phyloP scores from a whole-genome alignment of 495 filamentous ascomycete genomes.

The Podospora anserina region DNA sequence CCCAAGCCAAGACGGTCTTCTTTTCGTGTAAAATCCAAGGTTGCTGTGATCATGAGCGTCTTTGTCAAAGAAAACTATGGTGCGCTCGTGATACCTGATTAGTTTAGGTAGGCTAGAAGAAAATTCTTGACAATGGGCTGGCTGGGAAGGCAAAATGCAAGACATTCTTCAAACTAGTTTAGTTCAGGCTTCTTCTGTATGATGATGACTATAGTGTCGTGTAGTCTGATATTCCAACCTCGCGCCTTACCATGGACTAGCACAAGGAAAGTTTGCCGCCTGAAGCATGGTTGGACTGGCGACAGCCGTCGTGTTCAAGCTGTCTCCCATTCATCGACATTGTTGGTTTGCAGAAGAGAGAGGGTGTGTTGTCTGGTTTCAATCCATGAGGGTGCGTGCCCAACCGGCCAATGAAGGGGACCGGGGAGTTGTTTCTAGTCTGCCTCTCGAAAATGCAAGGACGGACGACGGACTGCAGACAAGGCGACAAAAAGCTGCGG shows the following conservation, averaged over 20 bases:
- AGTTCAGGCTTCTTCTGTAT: neutral
- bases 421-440: neutral
- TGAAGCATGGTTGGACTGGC: neutral
- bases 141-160: neutral
- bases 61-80: neutral
- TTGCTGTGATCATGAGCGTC: neutral
- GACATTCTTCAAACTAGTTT: neutral
- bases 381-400: neutral
- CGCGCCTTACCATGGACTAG: neutral
- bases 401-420: neutral
- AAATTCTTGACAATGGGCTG: neutral
- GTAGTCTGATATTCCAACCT: neutral
- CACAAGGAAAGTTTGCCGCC: neutral
- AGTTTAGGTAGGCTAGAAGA: neutral
- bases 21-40: neutral
- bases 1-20: neutral
- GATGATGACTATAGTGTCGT: neutral
- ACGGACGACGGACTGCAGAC: neutral
- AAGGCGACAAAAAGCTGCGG: neutral
- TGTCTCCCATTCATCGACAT: neutral
- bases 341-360: neutral
- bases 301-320: neutral
- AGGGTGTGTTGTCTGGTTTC: neutral
- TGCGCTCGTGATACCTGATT: neutral
- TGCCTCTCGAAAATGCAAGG: conserved; percentile 2